These are phyloP conservation scores for Corymbia citriodora DNA, from an alignment of 441 rosid species.

Conservation along the genomic window DNA sequence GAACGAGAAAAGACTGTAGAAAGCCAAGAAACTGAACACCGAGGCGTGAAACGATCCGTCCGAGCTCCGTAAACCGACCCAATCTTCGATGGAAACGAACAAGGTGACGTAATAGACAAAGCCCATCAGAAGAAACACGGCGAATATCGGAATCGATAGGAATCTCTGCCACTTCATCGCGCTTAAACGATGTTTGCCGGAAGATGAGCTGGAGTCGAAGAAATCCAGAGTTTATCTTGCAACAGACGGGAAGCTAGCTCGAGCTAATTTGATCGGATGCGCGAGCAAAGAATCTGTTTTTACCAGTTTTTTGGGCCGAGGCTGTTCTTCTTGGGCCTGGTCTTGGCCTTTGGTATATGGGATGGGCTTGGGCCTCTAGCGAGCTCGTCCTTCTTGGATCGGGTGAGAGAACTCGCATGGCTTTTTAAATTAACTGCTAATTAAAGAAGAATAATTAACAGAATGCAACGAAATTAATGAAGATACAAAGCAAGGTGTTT, in stretches of 20 bases:
- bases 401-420: neutral
- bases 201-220: neutral
- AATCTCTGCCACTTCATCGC: constrained; percentile 50
- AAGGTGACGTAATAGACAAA: constrained; percentile 57
- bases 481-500: neutral
- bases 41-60: constrained; percentile 47
- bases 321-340: neutral
- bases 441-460: neutral
- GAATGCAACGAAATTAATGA: neutral
- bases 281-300: neutral
- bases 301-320: neutral
- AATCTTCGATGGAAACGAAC: constrained; percentile 53
- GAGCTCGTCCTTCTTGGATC: neutral
- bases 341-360: neutral
- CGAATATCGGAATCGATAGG: constrained; percentile 47
- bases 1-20: constrained; percentile 49
- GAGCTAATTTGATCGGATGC: neutral
- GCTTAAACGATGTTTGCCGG: neutral
- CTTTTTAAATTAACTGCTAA: neutral
- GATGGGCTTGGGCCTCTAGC: neutral
- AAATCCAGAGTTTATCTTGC: neutral
- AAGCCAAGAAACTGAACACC: constrained; percentile 45
- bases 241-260: neutral
- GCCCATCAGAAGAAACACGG: constrained; percentile 47
- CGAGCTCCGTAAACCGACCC: constrained; percentile 65